These are phyloP conservation scores for Metschnikowia colocasiae DNA, from an alignment of 805 yeast genomes.

Conservation along the genomic window DNA sequence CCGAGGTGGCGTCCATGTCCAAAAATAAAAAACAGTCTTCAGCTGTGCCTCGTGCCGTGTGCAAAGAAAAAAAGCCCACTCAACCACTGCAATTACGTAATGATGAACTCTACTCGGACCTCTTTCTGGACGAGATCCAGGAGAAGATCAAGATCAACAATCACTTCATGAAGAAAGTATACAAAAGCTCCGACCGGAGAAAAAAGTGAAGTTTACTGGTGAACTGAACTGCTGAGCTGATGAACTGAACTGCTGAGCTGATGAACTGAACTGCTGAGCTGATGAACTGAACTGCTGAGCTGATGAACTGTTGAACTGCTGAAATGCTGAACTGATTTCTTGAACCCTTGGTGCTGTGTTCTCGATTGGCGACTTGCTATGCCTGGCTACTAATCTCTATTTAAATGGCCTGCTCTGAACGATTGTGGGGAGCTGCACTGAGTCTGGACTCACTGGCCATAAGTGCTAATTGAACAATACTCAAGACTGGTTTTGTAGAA, in stretches of 20 bases:
- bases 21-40: slow-evolving; percentile 21
- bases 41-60: slow-evolving; percentile 1
- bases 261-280: too few species aligned
- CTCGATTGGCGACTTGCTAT: background rate
- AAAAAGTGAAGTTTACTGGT: background rate
- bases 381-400: background rate
- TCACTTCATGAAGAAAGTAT: slow-evolving; percentile 20
- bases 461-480: background rate
- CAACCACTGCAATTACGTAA: background rate
- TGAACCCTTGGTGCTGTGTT: too few species aligned
- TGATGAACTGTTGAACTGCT: too few species aligned
- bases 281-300: too few species aligned
- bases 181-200: slow-evolving; percentile 16
- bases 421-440: background rate
- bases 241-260: too few species aligned
- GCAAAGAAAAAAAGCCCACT: background rate
- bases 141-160: slow-evolving; percentile 20
- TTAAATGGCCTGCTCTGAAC: background rate
- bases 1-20: slow-evolving; percentile 41
- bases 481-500: background rate
- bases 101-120: slow-evolving; percentile 8
- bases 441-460: background rate
- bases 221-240: background rate
- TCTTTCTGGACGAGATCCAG: slow-evolving; percentile 10
- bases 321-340: too few species aligned